Conservation (phyloP, 148 eudicot species). For the Rhododendron ovatum region DNA sequence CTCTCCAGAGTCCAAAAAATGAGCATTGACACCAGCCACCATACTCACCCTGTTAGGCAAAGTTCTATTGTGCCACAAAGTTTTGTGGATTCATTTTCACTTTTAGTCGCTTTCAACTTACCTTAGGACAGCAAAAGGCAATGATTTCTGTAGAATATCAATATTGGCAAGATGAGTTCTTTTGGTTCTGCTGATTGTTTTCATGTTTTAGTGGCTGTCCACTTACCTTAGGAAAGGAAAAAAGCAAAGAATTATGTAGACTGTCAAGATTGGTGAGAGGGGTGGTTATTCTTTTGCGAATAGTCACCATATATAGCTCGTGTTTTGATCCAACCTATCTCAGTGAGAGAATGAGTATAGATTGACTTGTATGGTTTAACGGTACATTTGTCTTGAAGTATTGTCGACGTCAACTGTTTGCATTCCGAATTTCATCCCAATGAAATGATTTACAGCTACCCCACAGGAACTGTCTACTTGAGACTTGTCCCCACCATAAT, state of each 20-base stretch:
- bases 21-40: constrained; percentile 4
- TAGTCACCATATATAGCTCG: neutral
- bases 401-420: neutral
- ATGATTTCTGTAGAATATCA: neutral
- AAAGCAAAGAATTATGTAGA: neutral
- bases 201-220: neutral
- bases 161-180: neutral
- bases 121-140: neutral
- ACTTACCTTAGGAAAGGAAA: neutral
- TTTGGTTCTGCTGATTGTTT: neutral
- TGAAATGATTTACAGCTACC: neutral
- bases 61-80: neutral
- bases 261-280: neutral
- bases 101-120: neutral
- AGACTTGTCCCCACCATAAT: neutral
- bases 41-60: neutral
- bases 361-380: neutral
- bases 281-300: neutral
- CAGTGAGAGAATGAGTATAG: neutral
- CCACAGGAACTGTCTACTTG: neutral
- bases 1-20: constrained; percentile 45
- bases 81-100: neutral
- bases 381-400: neutral
- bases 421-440: neutral
- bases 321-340: neutral